Percentiles rank a stretch among this genome's conserved stretches.
These are phyloP conservation scores for Stemphylium vesicarium DNA, from an alignment of 2,329 filamentous ascomycete species.

Conservation along the genomic window DNA sequence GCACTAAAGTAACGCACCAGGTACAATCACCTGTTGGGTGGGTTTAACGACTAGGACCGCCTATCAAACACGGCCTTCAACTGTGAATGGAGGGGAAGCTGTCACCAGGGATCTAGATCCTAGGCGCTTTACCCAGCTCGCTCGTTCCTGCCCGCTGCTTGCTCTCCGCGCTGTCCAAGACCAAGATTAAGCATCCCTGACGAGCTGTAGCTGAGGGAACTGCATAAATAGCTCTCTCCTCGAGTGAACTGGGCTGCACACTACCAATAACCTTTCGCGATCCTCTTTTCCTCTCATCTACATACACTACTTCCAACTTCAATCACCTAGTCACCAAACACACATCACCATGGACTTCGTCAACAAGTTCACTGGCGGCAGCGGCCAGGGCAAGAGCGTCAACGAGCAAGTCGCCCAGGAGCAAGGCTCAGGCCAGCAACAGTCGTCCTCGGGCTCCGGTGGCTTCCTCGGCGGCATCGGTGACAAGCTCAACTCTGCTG, in stretches of 20 bases:
- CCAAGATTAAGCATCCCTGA: constrained; percentile 1
- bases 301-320: neutral
- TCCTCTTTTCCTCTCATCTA: neutral
- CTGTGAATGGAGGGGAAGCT: constrained; percentile 6
- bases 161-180: neutral
- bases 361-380: constrained; percentile 54
- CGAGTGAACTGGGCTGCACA: neutral
- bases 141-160: neutral
- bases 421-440: constrained; percentile 41
- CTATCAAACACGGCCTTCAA: neutral
- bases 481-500: constrained; percentile 73
- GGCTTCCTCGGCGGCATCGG: constrained; percentile 65
- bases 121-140: constrained; percentile 3
- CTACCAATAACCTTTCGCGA: constrained; percentile 4
- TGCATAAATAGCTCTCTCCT: constrained; percentile 21
- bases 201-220: no score
- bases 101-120: constrained; percentile 6
- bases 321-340: constrained; percentile 3
- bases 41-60: neutral
- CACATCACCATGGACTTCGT: constrained; percentile 54
- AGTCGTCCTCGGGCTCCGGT: constrained; percentile 39
- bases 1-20: constrained; percentile 4
- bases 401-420: constrained; percentile 40
- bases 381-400: constrained; percentile 33
- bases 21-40: constrained; percentile 14